These are phyloP conservation scores for Chrysoporthe austroafricana DNA, from an alignment of 2,329 filamentous ascomycete species.

Conservation along the genomic window DNA sequence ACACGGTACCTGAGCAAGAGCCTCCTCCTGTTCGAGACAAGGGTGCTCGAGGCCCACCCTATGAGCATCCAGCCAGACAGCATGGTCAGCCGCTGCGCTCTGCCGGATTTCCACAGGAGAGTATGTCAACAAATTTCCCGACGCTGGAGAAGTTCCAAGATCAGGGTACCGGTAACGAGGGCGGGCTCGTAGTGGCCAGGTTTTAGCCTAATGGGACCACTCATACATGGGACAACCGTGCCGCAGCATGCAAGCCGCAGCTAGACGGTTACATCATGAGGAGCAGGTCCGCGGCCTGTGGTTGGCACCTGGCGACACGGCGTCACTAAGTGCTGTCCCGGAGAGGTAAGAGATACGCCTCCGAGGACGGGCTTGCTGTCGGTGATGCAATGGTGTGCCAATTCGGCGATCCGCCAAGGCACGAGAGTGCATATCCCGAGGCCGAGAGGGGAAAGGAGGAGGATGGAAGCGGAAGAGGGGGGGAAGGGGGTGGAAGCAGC, in stretches of 20 bases:
- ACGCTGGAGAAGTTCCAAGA: conserved; percentile 15
- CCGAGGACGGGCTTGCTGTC: neutral
- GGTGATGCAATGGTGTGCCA: neutral
- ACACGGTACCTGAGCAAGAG: conserved; percentile 7
- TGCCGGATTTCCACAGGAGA: conserved; percentile 7
- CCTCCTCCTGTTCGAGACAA: conserved; percentile 2
- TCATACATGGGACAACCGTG: conserved; percentile 23
- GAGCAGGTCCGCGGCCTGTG: neutral
- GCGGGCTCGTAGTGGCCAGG: conserved; percentile 22
- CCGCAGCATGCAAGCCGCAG: conserved; percentile 25
- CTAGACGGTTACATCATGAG: conserved; percentile 5
- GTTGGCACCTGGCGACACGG: neutral
- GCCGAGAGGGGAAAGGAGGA: no score
- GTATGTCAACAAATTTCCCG: conserved; percentile 24
- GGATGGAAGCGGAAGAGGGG: no score
- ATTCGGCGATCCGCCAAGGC: neutral
- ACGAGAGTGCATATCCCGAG: neutral
- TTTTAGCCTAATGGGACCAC: conserved; percentile 22
- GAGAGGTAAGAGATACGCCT: neutral
- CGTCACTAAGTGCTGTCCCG: neutral
- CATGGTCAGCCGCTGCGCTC: neutral
- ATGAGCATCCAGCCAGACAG: neutral
- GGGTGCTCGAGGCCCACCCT: neutral
- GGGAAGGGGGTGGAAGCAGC: neutral
- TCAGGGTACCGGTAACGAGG: conserved; percentile 22